Evolutionary conservation across 371 early-diverging fungal genomes (phyloP).

Genomic region (Rhizopus arrhizus): DNA sequence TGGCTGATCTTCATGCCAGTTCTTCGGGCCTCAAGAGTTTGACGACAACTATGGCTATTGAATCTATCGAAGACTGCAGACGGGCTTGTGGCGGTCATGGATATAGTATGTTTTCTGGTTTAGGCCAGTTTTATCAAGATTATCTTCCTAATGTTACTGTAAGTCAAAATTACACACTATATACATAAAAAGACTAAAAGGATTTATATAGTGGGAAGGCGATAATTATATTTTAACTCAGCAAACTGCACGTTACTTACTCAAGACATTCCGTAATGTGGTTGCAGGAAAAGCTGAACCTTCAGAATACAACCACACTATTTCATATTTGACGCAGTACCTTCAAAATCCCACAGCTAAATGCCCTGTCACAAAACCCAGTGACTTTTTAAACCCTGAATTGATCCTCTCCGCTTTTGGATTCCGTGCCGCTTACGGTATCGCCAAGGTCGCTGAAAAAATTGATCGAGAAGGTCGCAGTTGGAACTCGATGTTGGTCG

Average conservation of each 20-base stretch:
- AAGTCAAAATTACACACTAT: conserved; percentile 10
- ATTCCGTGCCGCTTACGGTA: conserved; percentile 67
- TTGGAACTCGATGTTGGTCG: conserved; percentile 72
- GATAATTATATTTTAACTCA: conserved; percentile 78
- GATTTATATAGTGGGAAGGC: conserved; percentile 62
- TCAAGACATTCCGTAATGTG: conserved; percentile 59
- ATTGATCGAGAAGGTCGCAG: conserved; percentile 58
- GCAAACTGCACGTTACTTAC: conserved; percentile 71
- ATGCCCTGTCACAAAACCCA: conserved; percentile 46
- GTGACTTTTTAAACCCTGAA: conserved; percentile 62
- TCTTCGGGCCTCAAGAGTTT: conserved; percentile 84
- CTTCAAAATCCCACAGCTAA: conserved; percentile 55
- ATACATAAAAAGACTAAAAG: not conserved
- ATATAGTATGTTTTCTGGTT: conserved; percentile 73
- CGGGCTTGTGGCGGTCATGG: conserved; percentile 85
- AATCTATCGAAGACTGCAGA: conserved; percentile 77
- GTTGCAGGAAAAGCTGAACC: conserved; percentile 55
- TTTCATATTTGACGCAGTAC: conserved; percentile 55
- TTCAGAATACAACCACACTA: conserved; percentile 54
- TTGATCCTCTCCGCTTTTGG: conserved; percentile 67
- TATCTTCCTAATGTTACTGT: conserved; percentile 64
- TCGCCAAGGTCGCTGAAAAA: conserved; percentile 56
- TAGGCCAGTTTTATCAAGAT: conserved; percentile 70
- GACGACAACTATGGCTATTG: conserved; percentile 70
- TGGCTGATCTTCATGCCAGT: conserved; percentile 85